A percentile compares a stretch with the other conserved stretches of the same genome.
These are phyloP conservation scores for Solanum chaucha DNA, from an alignment of 257 asterid species.

Conservation along the genomic window DNA sequence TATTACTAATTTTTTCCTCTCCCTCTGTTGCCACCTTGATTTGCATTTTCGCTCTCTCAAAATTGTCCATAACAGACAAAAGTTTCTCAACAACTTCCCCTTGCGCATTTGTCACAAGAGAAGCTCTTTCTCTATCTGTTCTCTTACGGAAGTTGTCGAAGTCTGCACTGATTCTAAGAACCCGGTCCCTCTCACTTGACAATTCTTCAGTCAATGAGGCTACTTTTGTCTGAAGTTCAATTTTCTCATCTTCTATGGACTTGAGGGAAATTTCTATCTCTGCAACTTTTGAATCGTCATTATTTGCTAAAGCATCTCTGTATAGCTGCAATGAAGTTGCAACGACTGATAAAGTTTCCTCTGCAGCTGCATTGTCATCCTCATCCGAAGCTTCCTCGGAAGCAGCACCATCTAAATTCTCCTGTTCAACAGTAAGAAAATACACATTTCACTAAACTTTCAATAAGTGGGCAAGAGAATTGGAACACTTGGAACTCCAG, in stretches of 20 bases:
- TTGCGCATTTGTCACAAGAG: constrained; percentile 62
- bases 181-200: constrained; percentile 48
- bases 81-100: constrained; percentile 71
- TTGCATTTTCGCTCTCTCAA: constrained; percentile 74
- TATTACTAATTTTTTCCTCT: constrained; percentile 60
- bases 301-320: constrained; percentile 59
- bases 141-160: constrained; percentile 78
- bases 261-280: constrained; percentile 52
- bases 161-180: constrained; percentile 77
- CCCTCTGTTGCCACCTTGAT: constrained; percentile 69
- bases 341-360: constrained; percentile 37
- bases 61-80: constrained; percentile 73
- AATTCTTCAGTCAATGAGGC: constrained; percentile 45
- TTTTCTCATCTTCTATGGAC: constrained; percentile 58
- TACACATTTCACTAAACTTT: neutral
- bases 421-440: constrained; percentile 27
- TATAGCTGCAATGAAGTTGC: constrained; percentile 40
- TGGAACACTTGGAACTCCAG: neutral
- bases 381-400: constrained; percentile 28
- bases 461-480: neutral
- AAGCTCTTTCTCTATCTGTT: constrained; percentile 56
- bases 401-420: constrained; percentile 20
- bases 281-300: constrained; percentile 45
- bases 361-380: constrained; percentile 23
- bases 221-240: constrained; percentile 42